These are phyloP conservation scores for Fusarium camptoceras DNA, from an alignment of 2,329 filamentous ascomycete species.

Conservation along the genomic window DNA sequence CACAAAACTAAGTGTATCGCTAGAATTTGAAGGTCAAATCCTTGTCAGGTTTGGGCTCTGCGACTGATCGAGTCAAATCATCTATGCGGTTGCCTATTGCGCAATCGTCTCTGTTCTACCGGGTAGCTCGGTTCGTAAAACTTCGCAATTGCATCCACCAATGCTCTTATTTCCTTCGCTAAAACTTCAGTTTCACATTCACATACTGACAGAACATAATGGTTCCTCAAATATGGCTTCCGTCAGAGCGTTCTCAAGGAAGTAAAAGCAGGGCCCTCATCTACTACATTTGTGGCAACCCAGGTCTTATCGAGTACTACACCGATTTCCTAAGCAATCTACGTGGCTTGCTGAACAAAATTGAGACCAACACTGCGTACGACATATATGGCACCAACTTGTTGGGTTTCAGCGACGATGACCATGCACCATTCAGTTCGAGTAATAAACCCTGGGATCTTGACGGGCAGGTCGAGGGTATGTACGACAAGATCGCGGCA, in stretches of 20 bases:
- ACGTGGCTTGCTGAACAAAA: conserved; percentile 62
- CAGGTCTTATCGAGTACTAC: conserved; percentile 81
- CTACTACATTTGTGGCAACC: conserved; percentile 82
- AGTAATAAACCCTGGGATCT: conserved; percentile 62
- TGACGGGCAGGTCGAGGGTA: conserved; percentile 63
- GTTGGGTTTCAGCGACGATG: conserved; percentile 67
- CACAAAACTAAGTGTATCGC: neutral
- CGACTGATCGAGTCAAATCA: neutral
- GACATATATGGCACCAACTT: conserved; percentile 70
- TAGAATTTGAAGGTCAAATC: neutral
- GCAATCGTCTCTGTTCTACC: conserved; percentile 1
- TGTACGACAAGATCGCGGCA: conserved; percentile 54
- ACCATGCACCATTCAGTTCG: conserved; percentile 60
- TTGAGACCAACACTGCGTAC: conserved; percentile 56
- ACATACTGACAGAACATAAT: conserved; percentile 17
- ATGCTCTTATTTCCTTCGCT: neutral
- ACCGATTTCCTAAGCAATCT: conserved; percentile 71
- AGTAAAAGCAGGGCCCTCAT: conserved; percentile 61
- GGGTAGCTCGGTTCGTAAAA: conserved; percentile 14
- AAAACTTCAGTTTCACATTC: neutral
- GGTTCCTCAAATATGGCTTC: conserved; percentile 48
- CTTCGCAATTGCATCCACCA: neutral
- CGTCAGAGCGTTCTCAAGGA: conserved; percentile 41
- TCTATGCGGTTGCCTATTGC: neutral
- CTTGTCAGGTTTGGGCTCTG: neutral